Evolutionary conservation across 2,329 filamentous ascomycete genomes (phyloP).

Genomic region (Cordyceps pruinosa): DNA sequence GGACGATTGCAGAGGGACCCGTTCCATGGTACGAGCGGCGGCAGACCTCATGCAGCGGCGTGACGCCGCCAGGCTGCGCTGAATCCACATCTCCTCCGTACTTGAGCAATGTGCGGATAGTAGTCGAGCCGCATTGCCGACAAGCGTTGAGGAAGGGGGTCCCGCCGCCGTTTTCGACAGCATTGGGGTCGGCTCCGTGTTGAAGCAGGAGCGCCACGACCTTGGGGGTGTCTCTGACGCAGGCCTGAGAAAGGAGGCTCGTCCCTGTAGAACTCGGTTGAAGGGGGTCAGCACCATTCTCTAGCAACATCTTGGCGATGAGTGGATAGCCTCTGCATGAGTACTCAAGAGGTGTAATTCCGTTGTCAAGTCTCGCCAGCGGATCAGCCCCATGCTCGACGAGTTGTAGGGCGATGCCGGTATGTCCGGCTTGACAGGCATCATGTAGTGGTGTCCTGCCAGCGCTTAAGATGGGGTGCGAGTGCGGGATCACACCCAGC

Average conservation of each 20-base stretch:
- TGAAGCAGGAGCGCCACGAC: neutral
- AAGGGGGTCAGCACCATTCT: neutral
- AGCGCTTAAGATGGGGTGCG: neutral
- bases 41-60: neutral
- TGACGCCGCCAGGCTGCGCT: neutral
- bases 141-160: neutral
- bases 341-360: constrained; percentile 2
- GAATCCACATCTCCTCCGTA: neutral
- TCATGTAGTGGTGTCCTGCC: constrained; percentile 1
- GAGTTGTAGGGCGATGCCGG: neutral
- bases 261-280: neutral
- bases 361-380: neutral
- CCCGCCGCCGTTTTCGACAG: neutral
- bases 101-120: neutral
- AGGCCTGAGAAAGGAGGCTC: neutral
- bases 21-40: neutral
- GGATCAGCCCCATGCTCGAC: constrained; percentile 4
- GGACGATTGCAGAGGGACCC: neutral
- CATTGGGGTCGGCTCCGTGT: neutral
- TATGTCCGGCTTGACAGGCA: neutral
- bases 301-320: constrained; percentile 4
- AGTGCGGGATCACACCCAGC: neutral
- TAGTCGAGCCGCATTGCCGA: no score
- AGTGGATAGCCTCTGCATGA: neutral
- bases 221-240: neutral